phyloP scores from a whole-genome alignment of 805 yeast species.

The Ogataea allantospora region DNA sequence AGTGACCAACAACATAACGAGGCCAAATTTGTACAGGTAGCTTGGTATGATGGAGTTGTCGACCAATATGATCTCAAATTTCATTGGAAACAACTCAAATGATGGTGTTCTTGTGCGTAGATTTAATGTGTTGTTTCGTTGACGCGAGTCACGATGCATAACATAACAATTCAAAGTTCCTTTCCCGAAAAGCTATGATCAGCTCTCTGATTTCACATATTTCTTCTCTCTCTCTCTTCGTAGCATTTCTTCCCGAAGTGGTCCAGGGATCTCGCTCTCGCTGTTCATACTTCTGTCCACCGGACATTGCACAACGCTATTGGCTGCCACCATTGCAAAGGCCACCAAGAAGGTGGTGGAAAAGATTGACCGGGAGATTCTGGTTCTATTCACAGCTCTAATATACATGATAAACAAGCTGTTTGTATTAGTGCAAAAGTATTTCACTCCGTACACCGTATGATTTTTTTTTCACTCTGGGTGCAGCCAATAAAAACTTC shows the following conservation, averaged over 20 bases:
- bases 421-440: constrained; percentile 3
- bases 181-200: no score
- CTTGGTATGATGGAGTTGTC: no score
- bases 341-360: constrained; percentile 75
- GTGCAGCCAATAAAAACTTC: constrained; percentile 4
- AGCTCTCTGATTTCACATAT: no score
- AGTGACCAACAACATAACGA: no score
- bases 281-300: constrained; percentile 43
- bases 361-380: constrained; percentile 63
- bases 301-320: constrained; percentile 39
- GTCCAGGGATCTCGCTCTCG: constrained; percentile 26
- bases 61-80: no score
- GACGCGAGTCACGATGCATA: no score
- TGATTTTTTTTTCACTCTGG: not conserved
- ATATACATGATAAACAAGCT: constrained; percentile 42
- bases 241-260: constrained; percentile 21
- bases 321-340: constrained; percentile 44
- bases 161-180: no score
- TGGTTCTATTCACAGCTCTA: constrained; percentile 55
- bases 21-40: no score
- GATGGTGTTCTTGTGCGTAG: not conserved
- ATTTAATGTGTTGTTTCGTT: no score
- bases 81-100: no score
- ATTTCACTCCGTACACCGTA: constrained; percentile 7
- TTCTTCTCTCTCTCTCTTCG: constrained; percentile 1